Base-by-base conservation (phyloP, 257 asterid species). In the Knoxia roxburghii region DNA sequence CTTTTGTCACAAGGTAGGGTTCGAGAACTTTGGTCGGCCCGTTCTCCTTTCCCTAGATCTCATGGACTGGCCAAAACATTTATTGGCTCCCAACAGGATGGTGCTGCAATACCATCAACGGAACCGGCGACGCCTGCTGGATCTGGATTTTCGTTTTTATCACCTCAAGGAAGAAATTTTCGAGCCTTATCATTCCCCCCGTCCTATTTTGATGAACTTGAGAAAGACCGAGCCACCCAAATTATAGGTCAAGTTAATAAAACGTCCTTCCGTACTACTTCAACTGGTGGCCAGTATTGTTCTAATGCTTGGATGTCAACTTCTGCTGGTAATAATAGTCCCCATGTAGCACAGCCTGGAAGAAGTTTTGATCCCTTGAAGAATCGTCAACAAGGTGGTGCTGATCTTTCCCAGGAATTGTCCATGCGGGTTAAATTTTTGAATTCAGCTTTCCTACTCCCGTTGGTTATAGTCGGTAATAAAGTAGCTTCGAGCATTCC, bases 121-220 rank as follows among this genome's bases (percentile, higher is more conserved):
- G 64, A 35, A 33, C 23, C 64, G 1, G 13, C 46, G 20, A 46
- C 14, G 64, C 46, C 46, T 14, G 21, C 64, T 33, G 20, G 64
- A 32, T 33, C 64, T 32, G 21, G 64, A 59, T 59, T 59, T 59
- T 26, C 46, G 27, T 40, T 27, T 59, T 11, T 59, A 20, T 40
- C 46, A 7, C 64, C 64, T 32, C 46, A 33, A 33, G 64, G 64
- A 29, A 29, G 41, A 59, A 40, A 17, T 35, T 18, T 33, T 21
- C 64, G 64, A 20, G 64, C 64, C 64, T 33, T 59, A 20, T 59
- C 64, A 14, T 59, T 46, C 20, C 46, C 33, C 12, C 46, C 64
- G 18, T 59, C 64, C n/a, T 29, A 40, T 40, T 15, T 24, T 17
- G 24, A 48, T 48, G 53, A 48, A 48, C 53, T 17, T 4, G 6